Percentiles rank a stretch among this genome's conserved stretches.
phyloP scores from a whole-genome alignment of 768 basidiomycete genomes.

The Leucocoprinus leucothites region DNA sequence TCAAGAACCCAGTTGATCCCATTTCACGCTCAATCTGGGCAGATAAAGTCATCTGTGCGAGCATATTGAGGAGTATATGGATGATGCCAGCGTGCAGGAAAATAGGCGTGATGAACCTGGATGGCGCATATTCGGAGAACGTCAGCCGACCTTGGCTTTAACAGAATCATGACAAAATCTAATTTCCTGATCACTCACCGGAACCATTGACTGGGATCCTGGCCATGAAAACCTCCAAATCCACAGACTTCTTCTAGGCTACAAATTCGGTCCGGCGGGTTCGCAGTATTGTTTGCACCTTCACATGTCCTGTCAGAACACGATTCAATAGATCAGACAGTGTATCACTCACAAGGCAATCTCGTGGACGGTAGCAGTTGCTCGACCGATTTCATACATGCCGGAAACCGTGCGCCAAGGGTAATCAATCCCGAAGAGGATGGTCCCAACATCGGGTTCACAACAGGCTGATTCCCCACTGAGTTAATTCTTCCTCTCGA shows the following conservation, averaged over 20 bases:
- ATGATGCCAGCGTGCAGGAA: slow-evolving; percentile 96
- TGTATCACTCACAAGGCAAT: slow-evolving; percentile 52
- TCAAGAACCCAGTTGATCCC: slow-evolving; percentile 81
- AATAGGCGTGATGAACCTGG: slow-evolving; percentile 81
- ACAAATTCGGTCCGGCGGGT: slow-evolving; percentile 68
- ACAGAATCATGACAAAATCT: neutral
- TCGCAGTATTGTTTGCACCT: slow-evolving; percentile 85
- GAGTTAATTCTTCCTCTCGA: neutral
- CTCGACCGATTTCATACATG: slow-evolving; percentile 80
- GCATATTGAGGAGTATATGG: slow-evolving; percentile 88
- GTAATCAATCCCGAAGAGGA: slow-evolving; percentile 80
- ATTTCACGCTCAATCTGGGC: slow-evolving; percentile 89
- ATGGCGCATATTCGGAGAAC: no score
- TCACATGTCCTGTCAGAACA: slow-evolving; percentile 4
- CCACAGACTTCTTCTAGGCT: slow-evolving; percentile 82
- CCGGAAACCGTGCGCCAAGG: slow-evolving; percentile 88
- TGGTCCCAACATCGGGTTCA: slow-evolving; percentile 92
- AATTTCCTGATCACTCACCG: slow-evolving; percentile 24
- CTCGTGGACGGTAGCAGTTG: slow-evolving; percentile 50
- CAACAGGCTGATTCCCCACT: slow-evolving; percentile 52
- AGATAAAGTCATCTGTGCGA: slow-evolving; percentile 78
- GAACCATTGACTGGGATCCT: slow-evolving; percentile 47
- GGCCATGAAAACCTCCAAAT: slow-evolving; percentile 62
- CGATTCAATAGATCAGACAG: neutral
- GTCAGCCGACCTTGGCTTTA: slow-evolving; percentile 1